phyloP scores from a whole-genome alignment of 345 rosid genomes.

The Bretschneidera sinensis region DNA sequence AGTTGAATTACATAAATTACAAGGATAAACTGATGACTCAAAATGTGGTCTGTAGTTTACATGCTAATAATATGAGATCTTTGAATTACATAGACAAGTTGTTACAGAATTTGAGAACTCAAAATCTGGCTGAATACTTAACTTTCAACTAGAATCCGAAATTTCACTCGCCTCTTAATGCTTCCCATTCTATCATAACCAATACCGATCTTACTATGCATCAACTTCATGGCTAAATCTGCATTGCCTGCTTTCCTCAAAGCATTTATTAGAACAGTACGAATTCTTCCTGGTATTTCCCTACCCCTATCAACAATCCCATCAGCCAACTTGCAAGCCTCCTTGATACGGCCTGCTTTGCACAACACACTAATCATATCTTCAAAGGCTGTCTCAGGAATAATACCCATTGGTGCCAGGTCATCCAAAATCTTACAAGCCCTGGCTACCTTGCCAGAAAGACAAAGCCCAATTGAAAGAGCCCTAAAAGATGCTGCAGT shows the following conservation, averaged over 20 bases:
- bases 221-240: conserved; percentile 75
- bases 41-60: neutral
- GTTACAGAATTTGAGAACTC: neutral
- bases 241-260: conserved; percentile 81
- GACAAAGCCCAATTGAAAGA: conserved; percentile 68
- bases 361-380: conserved; percentile 71
- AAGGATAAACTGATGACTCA: neutral
- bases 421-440: conserved; percentile 89
- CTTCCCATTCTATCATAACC: conserved; percentile 80
- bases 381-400: conserved; percentile 74
- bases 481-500: conserved; percentile 74
- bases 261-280: conserved; percentile 74
- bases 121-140: conserved; percentile 14
- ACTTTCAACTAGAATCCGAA: conserved; percentile 47
- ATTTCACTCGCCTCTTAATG: conserved; percentile 69
- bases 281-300: conserved; percentile 72
- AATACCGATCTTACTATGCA: conserved; percentile 86
- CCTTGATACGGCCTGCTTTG: conserved; percentile 71
- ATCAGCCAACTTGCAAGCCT: conserved; percentile 86
- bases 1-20: neutral
- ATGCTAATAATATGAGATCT: neutral
- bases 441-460: conserved; percentile 82
- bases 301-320: conserved; percentile 79
- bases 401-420: conserved; percentile 76
- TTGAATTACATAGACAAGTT: neutral